Evolutionary conservation across 2,329 filamentous ascomycete species (phyloP).

Genomic region (Epichloe scottii): DNA sequence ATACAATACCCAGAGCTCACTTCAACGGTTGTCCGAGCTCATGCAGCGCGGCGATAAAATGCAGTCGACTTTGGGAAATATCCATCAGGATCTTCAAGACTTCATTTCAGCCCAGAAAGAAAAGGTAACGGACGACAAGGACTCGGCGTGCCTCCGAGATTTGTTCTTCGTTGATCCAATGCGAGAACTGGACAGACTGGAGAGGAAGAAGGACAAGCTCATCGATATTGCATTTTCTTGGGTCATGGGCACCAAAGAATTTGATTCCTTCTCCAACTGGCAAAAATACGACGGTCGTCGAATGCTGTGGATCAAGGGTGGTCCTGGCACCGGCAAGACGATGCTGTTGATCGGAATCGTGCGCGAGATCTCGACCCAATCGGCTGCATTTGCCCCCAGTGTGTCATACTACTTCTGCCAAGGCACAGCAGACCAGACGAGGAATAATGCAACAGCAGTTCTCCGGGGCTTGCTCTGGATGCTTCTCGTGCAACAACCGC

Average conservation of each 20-base stretch:
- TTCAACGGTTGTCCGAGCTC: constrained; percentile 5
- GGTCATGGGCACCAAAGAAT: constrained; percentile 7
- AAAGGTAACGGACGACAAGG: constrained; percentile 7
- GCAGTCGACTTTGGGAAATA: constrained; percentile 6
- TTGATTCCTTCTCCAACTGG: constrained; percentile 17
- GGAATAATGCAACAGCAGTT: constrained; percentile 23
- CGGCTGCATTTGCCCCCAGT: constrained; percentile 5
- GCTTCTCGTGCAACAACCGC: constrained; percentile 16
- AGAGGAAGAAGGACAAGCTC: constrained; percentile 8
- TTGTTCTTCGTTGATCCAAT: constrained; percentile 7
- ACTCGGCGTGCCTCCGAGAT: constrained; percentile 8
- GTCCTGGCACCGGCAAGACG: constrained; percentile 25
- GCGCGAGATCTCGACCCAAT: constrained; percentile 11
- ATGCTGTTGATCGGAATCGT: constrained; percentile 22
- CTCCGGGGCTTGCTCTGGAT: constrained; percentile 28
- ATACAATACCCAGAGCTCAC: constrained; percentile 7
- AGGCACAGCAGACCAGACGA: constrained; percentile 16
- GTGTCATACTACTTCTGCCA: constrained; percentile 29
- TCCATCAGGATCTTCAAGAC: constrained; percentile 8
- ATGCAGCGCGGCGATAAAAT: constrained; percentile 7
- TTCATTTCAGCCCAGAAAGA: constrained; percentile 8
- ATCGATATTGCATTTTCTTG: constrained; percentile 7
- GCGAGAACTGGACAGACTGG: constrained; percentile 8
- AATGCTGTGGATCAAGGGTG: constrained; percentile 22
- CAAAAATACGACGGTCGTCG: constrained; percentile 10